Conservation (phyloP, 345 rosid genomes). For the Salix exigua region DNA sequence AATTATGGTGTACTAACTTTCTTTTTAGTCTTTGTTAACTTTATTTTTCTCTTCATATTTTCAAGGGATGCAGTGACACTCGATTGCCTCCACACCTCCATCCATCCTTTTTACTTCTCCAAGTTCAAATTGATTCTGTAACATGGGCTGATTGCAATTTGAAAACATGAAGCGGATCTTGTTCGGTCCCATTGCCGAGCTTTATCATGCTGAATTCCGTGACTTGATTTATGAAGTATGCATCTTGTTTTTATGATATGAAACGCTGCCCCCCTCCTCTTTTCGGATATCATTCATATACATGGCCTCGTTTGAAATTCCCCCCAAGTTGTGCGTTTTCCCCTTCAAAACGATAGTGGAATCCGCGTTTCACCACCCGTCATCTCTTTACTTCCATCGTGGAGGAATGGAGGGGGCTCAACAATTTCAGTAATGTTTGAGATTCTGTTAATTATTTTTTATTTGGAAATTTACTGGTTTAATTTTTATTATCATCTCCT, state of each 20-base stretch:
- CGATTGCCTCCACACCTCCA: background rate
- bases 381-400: background rate
- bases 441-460: too few species aligned
- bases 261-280: too few species aligned
- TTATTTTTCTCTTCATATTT: background rate
- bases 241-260: too few species aligned
- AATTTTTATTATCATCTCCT: too few species aligned
- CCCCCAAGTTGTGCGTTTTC: background rate
- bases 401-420: background rate
- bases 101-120: background rate
- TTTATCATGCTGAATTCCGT: slow-evolving; percentile 10
- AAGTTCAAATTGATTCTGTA: background rate
- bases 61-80: background rate
- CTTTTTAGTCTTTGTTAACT: background rate
- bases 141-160: background rate
- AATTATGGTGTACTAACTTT: background rate
- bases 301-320: background rate
- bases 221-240: slow-evolving; percentile 10
- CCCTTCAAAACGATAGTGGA: background rate
- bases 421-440: too few species aligned
- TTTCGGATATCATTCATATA: background rate
- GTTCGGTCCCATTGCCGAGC: slow-evolving; percentile 11
- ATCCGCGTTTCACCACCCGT: background rate
- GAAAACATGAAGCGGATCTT: slow-evolving; percentile 16
- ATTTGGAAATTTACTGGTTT: too few species aligned